Percentiles rank a stretch among this genome's conserved stretches.
phyloP scores from a whole-genome alignment of 1,139 yeast species.

The Pichia sp. region DNA sequence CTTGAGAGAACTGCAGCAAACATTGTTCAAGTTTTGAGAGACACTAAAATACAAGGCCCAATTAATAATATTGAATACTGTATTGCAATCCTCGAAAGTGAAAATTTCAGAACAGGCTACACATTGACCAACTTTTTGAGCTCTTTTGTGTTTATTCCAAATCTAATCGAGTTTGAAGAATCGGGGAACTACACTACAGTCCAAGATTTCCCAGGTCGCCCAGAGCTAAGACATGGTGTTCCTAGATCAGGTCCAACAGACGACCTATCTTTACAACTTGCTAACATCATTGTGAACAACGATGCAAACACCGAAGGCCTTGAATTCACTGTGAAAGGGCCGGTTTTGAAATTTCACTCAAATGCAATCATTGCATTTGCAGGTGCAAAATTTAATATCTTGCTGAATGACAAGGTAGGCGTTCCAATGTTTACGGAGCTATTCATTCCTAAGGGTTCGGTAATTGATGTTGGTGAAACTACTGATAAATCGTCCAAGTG shows the following conservation, averaged over 20 bases:
- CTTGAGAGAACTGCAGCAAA: constrained; percentile 28
- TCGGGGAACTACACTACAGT: constrained; percentile 36
- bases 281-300: constrained; percentile 36
- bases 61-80: constrained; percentile 35
- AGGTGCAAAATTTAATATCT: constrained; percentile 31
- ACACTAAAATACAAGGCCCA: constrained; percentile 33
- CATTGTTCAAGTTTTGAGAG: constrained; percentile 29
- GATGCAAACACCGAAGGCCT: constrained; percentile 29
- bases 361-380: constrained; percentile 31
- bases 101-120: constrained; percentile 27
- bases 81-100: constrained; percentile 27
- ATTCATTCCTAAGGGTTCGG: constrained; percentile 30
- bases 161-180: constrained; percentile 32
- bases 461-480: constrained; percentile 32
- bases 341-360: constrained; percentile 33
- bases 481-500: constrained; percentile 29
- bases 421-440: constrained; percentile 34
- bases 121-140: constrained; percentile 33
- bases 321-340: constrained; percentile 35
- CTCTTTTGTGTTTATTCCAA: constrained; percentile 30
- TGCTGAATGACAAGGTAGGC: constrained; percentile 24
- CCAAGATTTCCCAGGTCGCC: constrained; percentile 37
- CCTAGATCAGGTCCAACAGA: constrained; percentile 37
- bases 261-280: constrained; percentile 33
- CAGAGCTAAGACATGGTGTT: constrained; percentile 31